Conservation (phyloP, 1,284 basidiomycete genomes). For the Puccinia triticina region DNA sequence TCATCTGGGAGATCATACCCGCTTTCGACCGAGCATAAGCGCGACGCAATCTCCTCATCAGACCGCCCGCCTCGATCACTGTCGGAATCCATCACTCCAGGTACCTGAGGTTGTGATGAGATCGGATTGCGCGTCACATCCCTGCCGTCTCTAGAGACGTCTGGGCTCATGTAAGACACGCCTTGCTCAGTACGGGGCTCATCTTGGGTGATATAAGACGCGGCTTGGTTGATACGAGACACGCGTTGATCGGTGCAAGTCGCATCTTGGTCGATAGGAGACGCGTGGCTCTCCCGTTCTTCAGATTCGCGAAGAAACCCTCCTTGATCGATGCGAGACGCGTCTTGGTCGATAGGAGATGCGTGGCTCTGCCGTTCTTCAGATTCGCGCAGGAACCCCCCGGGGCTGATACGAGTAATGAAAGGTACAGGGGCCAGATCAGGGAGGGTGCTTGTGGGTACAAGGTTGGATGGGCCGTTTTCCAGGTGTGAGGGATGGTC, state of each 20-base stretch:
- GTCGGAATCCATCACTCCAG: background rate
- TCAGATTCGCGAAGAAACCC: background rate
- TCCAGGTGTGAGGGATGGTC: background rate
- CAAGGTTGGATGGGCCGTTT: background rate
- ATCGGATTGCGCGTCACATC: background rate
- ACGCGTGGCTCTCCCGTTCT: background rate
- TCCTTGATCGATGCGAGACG: background rate
- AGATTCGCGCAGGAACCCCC: background rate
- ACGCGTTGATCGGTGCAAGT: background rate
- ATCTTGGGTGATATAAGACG: background rate
- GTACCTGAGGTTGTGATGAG: background rate
- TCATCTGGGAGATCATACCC: background rate
- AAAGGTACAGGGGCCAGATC: background rate
- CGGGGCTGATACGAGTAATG: background rate
- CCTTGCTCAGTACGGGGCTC: background rate
- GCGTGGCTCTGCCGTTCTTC: background rate
- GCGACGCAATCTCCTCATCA: slow-evolving; percentile 6
- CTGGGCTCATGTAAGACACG: background rate
- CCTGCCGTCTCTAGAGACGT: background rate
- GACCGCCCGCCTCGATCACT: background rate
- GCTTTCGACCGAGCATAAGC: slow-evolving; percentile 19
- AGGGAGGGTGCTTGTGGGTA: background rate
- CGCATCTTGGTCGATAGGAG: background rate
- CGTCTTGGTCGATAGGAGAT: background rate
- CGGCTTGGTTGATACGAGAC: background rate